phyloP scores from a whole-genome alignment of 1,139 yeast genomes.

The Arxiozyma bovina region DNA sequence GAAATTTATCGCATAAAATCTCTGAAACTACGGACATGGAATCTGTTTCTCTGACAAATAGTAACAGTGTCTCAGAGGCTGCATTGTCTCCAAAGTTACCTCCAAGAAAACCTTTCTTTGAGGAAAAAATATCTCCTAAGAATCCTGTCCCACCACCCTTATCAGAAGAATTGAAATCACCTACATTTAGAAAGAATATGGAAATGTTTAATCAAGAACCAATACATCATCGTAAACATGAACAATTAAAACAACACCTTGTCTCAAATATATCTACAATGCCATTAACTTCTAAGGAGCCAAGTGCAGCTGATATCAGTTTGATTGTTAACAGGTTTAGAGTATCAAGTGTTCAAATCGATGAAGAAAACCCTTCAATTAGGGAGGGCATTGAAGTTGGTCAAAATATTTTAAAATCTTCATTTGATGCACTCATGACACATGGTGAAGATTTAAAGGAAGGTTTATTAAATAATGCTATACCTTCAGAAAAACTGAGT shows the following conservation, averaged over 20 bases:
- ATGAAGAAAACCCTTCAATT: slow-evolving; percentile 30
- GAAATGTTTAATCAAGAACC: slow-evolving; percentile 7
- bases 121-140: slow-evolving; percentile 7
- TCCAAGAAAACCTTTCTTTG: slow-evolving; percentile 3
- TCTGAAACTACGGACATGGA: neutral
- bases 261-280: neutral
- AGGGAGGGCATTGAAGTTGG: slow-evolving; percentile 52
- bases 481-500: slow-evolving; percentile 7
- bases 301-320: slow-evolving; percentile 33
- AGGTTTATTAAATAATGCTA: slow-evolving; percentile 1
- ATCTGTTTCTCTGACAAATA: neutral
- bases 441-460: slow-evolving; percentile 26
- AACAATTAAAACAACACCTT: neutral
- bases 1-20: neutral
- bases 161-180: slow-evolving; percentile 27
- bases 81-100: slow-evolving; percentile 15
- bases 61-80: neutral
- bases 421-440: slow-evolving; percentile 38
- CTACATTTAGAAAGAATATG: slow-evolving; percentile 14
- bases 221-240: neutral
- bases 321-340: slow-evolving; percentile 36
- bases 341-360: slow-evolving; percentile 32
- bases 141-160: slow-evolving; percentile 30
- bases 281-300: slow-evolving; percentile 12
- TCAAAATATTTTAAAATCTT: slow-evolving; percentile 50